A percentile compares a stretch with the other conserved stretches of the same genome.
These are phyloP conservation scores for Diaporthe eres DNA, from an alignment of 2,329 filamentous ascomycete species.

Conservation along the genomic window DNA sequence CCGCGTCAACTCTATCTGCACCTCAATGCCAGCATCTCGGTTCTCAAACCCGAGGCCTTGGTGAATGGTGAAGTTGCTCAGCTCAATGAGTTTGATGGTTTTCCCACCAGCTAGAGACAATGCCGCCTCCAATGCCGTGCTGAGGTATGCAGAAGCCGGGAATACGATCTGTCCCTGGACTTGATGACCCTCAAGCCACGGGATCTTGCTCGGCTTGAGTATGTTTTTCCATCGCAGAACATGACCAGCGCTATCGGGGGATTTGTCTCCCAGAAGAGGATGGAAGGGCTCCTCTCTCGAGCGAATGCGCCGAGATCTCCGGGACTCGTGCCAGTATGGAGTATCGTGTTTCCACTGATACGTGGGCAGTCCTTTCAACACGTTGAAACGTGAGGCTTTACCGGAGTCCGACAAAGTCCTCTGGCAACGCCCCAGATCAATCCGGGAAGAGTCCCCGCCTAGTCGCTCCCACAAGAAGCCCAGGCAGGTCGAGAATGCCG, in stretches of 20 bases:
- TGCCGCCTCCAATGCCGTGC: slow-evolving; percentile 44
- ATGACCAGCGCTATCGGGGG: slow-evolving; percentile 1
- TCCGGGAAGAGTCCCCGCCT: not conserved
- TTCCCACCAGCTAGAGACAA: slow-evolving; percentile 3
- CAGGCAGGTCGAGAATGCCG: slow-evolving; percentile 40
- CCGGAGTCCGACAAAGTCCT: slow-evolving; percentile 3
- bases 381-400: not conserved
- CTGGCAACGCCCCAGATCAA: slow-evolving; percentile 17
- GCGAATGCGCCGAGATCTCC: slow-evolving; percentile 29
- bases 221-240: slow-evolving; percentile 47
- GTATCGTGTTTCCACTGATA: slow-evolving; percentile 41
- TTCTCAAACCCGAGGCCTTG: slow-evolving; percentile 41
- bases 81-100: slow-evolving; percentile 35
- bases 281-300: slow-evolving; percentile 6
- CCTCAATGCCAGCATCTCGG: slow-evolving; percentile 33
- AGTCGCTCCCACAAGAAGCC: slow-evolving; percentile 41
- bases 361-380: slow-evolving; percentile 34
- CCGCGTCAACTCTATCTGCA: not conserved
- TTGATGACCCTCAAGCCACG: slow-evolving; percentile 57
- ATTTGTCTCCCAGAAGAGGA: slow-evolving; percentile 33
- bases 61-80: slow-evolving; percentile 43
- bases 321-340: slow-evolving; percentile 38
- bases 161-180: slow-evolving; percentile 53
- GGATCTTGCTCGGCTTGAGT: slow-evolving; percentile 45
- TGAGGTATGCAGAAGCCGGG: slow-evolving; percentile 49